Base-by-base conservation (phyloP, 768 basidiomycete species). In the Sutorius australiensis region DNA sequence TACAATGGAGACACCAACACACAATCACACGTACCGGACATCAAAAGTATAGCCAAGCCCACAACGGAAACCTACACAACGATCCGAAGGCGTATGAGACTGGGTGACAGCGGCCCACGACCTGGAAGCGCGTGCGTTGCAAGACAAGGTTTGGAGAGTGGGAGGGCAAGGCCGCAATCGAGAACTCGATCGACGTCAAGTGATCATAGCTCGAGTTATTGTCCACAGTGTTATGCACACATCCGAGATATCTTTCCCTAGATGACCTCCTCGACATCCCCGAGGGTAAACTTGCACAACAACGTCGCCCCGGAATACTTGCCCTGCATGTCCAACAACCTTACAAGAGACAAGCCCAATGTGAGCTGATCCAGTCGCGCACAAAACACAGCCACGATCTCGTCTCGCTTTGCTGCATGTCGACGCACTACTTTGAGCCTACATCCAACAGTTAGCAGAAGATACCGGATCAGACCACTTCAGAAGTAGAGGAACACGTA, bases 381-480 rank as follows among this genome's bases (percentile, higher is more conserved):
- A 62, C 81, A 80, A 61, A 83, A 83, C 6, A 77, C 69, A 3
- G 72, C 77, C n/a, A 83, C 56, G 41, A 67, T 64, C 50, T 77
- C 74, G 60, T 82, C 76, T 46, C 61, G 68, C 50, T 75, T 71
- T 55, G 73, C 73, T 44, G 76, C 70, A 53, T 79, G 71, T 41
- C 67, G 71, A 41, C 67, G 57, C 44, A 44, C 12, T 28, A 61
- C 30, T 42, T 45, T 46, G 24, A 56, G 14, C 28, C 57, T 64
- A 48, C 27, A 3, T n/a, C 16, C 30, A 16, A 39, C 51, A 12
- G 14, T 56, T 13, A 54, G 47, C 28, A 34, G 9, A 42, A 7
- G 30, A 14, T 28, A 43, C 28, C 16, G 27, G 27, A n/a, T 17
- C 16, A n/a, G 41, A 43, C 11, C 24, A 28, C 2, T 14, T 16